Conservation (phyloP, 2,329 filamentous ascomycete species). For the Talaromyces sp. region DNA sequence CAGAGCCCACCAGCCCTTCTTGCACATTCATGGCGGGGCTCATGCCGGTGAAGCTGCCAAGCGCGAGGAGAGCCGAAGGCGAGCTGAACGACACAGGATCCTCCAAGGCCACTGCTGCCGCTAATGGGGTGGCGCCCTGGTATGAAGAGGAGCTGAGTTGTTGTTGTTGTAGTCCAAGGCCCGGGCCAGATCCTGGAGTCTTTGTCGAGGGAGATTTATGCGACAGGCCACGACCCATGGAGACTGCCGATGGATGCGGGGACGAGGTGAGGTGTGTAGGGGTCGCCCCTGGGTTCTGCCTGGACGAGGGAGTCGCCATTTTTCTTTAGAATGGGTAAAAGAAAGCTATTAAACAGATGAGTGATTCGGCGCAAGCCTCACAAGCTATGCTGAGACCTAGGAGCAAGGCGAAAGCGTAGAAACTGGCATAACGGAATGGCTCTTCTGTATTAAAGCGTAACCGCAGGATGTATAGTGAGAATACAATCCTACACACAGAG, state of each 20-base stretch:
- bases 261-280: constrained; percentile 42
- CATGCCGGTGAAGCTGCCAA: constrained; percentile 39
- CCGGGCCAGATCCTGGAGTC: constrained; percentile 37
- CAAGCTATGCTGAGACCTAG: neutral
- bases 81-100: constrained; percentile 42
- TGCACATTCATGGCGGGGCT: constrained; percentile 36
- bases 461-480: neutral
- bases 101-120: constrained; percentile 31
- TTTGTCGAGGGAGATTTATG: constrained; percentile 44
- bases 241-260: constrained; percentile 37
- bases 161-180: constrained; percentile 20
- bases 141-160: constrained; percentile 35
- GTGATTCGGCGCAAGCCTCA: neutral
- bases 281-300: constrained; percentile 37
- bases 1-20: constrained; percentile 30
- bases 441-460: neutral
- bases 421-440: neutral
- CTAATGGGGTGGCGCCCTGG: constrained; percentile 41
- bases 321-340: neutral
- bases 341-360: neutral
- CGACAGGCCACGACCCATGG: constrained; percentile 36
- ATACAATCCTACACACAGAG: neutral
- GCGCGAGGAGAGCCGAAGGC: constrained; percentile 40
- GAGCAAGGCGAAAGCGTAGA: neutral
- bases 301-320: constrained; percentile 45